Percentiles rank a stretch among this genome's conserved stretches.
Conservation (phyloP, 75 land plant species). For the Pseudotsuga menziesii region DNA sequence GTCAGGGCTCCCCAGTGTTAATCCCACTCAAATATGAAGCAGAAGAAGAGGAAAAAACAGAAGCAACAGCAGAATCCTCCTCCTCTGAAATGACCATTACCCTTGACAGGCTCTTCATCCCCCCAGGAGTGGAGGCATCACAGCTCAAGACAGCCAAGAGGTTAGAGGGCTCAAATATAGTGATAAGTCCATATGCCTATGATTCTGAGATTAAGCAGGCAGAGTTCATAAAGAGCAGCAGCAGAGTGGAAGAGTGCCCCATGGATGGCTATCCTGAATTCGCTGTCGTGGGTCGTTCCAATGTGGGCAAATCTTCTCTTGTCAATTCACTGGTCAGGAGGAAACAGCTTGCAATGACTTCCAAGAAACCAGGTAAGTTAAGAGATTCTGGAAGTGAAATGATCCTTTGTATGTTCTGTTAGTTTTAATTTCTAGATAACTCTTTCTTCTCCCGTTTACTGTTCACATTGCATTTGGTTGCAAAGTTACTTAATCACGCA, state of each 20-base stretch:
- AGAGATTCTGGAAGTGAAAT: too few relatives aligned
- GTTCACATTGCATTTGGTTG: too few relatives aligned
- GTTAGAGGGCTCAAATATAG: constrained; percentile 84
- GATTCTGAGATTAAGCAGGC: constrained; percentile 49
- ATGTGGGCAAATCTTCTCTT: constrained; percentile 89
- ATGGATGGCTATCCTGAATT: constrained; percentile 73
- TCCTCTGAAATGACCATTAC: constrained; percentile 18
- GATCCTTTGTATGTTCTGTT: too few relatives aligned
- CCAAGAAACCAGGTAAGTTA: constrained; percentile 75
- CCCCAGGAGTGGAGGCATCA: constrained; percentile 56
- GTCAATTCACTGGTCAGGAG: constrained; percentile 56
- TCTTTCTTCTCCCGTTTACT: too few relatives aligned
- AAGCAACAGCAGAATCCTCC: background rate
- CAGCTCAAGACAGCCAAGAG: constrained; percentile 51
- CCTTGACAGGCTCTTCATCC: constrained; percentile 38
- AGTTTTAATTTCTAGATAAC: too few relatives aligned
- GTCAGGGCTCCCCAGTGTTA: background rate
- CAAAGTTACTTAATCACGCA: too few relatives aligned
- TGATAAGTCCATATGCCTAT: constrained; percentile 64
- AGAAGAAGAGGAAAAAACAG: background rate
- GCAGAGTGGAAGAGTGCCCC: constrained; percentile 58
- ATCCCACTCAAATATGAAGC: background rate
- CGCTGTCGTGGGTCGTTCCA: constrained; percentile 80
- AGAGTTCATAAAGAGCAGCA: constrained; percentile 71
- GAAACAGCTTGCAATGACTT: constrained; percentile 74